Conservation (phyloP, 2,329 filamentous ascomycete species). For the Fusarium mundagurra region DNA sequence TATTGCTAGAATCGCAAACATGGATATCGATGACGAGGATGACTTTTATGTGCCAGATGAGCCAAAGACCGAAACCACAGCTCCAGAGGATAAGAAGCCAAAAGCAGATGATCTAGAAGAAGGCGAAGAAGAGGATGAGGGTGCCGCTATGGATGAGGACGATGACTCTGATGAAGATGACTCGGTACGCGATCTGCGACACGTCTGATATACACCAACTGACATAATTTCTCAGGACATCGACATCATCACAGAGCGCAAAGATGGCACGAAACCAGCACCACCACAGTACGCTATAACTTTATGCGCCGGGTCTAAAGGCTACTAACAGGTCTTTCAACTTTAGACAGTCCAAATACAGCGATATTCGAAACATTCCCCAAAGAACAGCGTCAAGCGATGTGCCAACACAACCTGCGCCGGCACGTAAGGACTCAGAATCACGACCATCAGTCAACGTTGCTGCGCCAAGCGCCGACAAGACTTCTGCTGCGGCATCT, state of each 20-base stretch:
- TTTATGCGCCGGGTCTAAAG: background rate
- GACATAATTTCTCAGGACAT: constrained; percentile 60
- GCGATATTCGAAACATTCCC: constrained; percentile 72
- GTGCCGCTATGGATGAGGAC: constrained; percentile 66
- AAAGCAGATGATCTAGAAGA: constrained; percentile 68
- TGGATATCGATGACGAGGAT: constrained; percentile 75
- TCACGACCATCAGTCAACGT: constrained; percentile 47
- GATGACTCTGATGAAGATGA: constrained; percentile 59
- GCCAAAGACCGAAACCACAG: constrained; percentile 51
- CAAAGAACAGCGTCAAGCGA: constrained; percentile 67
- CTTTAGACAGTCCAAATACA: constrained; percentile 67
- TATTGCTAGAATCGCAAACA: constrained; percentile 47
- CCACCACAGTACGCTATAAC: constrained; percentile 63
- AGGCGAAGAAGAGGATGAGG: constrained; percentile 71
- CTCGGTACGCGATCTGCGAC: constrained; percentile 37
- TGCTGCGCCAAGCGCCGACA: constrained; percentile 58
- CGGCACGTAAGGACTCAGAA: constrained; percentile 58
- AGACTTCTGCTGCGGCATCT: constrained; percentile 71
- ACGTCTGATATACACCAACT: background rate
- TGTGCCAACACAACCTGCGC: constrained; percentile 55
- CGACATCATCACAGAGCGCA: constrained; percentile 74
- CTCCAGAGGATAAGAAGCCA: constrained; percentile 43
- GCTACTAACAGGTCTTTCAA: constrained; percentile 9
- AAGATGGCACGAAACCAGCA: constrained; percentile 69
- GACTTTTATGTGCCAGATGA: constrained; percentile 74